Evolutionary conservation across 176 grass and related monocot species (phyloP).

Genomic region (Oryza punctata): DNA sequence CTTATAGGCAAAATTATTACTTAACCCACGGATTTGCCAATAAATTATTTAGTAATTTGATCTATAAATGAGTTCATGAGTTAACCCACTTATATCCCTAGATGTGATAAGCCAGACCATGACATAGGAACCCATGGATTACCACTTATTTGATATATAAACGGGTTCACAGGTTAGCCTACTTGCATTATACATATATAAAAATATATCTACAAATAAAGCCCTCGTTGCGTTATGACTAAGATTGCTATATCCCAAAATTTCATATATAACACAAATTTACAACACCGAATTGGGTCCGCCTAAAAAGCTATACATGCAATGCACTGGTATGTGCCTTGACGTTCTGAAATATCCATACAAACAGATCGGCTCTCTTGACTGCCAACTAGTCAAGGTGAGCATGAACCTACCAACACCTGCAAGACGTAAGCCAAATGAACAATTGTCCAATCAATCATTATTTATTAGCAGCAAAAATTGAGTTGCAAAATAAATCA

Average conservation of each 20-base stretch:
- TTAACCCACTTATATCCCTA: too few species aligned
- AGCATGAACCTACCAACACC: constrained; percentile 24
- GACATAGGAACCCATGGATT: too few species aligned
- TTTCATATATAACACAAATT: not conserved
- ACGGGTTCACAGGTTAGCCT: too few species aligned
- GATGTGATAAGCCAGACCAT: too few species aligned
- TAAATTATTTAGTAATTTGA: too few species aligned
- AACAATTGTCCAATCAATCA: not conserved
- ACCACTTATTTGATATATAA: too few species aligned
- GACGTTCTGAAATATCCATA: not conserved
- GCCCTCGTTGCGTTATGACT: not conserved
- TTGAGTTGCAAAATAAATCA: too few species aligned
- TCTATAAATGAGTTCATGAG: too few species aligned
- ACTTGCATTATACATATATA: not conserved
- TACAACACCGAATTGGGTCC: not conserved
- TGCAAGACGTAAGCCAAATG: constrained; percentile 36
- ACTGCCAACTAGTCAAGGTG: not conserved
- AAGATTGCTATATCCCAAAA: not conserved
- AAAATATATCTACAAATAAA: not conserved
- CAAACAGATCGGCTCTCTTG: not conserved
- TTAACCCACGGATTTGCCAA: too few species aligned
- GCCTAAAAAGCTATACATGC: not conserved
- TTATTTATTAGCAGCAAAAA: not conserved
- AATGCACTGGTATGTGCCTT: not conserved
- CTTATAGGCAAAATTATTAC: too few species aligned